Percentiles rank a stretch among this genome's conserved stretches.
phyloP scores from a whole-genome alignment of 2,329 filamentous ascomycete genomes.

The Claviceps quebecensis region DNA sequence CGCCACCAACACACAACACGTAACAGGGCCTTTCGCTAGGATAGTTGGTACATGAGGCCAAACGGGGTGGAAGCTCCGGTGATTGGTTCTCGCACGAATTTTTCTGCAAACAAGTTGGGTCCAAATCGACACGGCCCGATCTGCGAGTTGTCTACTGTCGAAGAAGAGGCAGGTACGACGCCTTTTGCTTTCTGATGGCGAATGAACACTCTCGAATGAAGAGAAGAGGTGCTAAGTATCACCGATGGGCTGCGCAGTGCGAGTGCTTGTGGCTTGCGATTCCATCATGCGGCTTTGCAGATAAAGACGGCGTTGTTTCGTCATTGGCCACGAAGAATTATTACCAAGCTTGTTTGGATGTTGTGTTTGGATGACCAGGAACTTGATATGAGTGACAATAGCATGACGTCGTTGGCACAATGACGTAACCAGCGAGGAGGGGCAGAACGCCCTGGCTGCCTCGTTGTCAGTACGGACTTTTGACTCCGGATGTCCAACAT shows the following conservation, averaged over 20 bases:
- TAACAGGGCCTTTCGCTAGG: too few species aligned
- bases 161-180: too few species aligned
- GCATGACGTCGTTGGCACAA: background rate
- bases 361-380: too few species aligned
- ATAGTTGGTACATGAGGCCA: background rate
- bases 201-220: too few species aligned
- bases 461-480: background rate
- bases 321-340: background rate
- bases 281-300: background rate
- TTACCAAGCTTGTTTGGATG: too few species aligned
- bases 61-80: constrained; percentile 2
- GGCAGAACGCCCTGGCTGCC: background rate
- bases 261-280: background rate
- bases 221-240: too few species aligned
- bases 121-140: background rate
- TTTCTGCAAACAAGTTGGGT: background rate
- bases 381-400: background rate
- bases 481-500: background rate
- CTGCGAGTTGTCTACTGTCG: background rate
- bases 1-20: too few species aligned
- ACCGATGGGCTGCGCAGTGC: too few species aligned
- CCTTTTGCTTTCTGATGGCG: too few species aligned
- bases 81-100: background rate
- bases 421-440: background rate
- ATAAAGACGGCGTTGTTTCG: background rate